These are phyloP conservation scores for Halophytophthora batemanensis DNA, from an alignment of 352 stramenopile species.

Conservation along the genomic window DNA sequence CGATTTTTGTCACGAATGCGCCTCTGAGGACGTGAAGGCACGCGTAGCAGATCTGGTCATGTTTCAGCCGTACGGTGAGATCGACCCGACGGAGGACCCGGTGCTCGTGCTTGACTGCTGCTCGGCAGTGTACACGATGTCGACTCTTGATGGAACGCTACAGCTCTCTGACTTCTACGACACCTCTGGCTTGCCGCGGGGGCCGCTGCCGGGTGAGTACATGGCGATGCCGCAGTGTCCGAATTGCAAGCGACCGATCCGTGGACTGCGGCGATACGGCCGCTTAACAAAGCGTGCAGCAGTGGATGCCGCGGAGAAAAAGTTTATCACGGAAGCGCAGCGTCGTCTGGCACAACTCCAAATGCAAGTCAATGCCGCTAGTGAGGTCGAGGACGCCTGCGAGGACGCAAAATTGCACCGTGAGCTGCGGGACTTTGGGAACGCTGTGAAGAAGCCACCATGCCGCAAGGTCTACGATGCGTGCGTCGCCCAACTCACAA, in stretches of 20 bases:
- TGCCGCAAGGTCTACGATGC: slow-evolving; percentile 36
- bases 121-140: slow-evolving; percentile 59
- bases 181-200: slow-evolving; percentile 16
- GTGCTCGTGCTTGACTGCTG: slow-evolving; percentile 68
- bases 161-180: slow-evolving; percentile 31
- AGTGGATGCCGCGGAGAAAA: slow-evolving; percentile 42
- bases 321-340: slow-evolving; percentile 37
- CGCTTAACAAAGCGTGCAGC: slow-evolving; percentile 39
- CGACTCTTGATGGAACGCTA: slow-evolving; percentile 71
- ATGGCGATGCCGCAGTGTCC: slow-evolving; percentile 38
- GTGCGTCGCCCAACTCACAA: slow-evolving; percentile 28
- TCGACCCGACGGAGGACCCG: slow-evolving; percentile 63
- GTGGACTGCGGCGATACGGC: slow-evolving; percentile 37
- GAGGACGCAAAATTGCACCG: slow-evolving; percentile 18
- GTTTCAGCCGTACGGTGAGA: slow-evolving; percentile 51
- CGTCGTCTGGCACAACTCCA: slow-evolving; percentile 18
- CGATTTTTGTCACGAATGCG: slow-evolving; percentile 60
- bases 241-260: slow-evolving; percentile 43
- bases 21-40: slow-evolving; percentile 26
- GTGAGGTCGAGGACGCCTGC: slow-evolving; percentile 9
- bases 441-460: slow-evolving; percentile 17
- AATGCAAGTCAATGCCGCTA: slow-evolving; percentile 16
- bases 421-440: slow-evolving; percentile 21
- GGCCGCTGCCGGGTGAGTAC: slow-evolving; percentile 20
- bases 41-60: slow-evolving; percentile 63